phyloP scores from a whole-genome alignment of 2,329 filamentous ascomycete species.

The Aspergillaceae sp. region DNA sequence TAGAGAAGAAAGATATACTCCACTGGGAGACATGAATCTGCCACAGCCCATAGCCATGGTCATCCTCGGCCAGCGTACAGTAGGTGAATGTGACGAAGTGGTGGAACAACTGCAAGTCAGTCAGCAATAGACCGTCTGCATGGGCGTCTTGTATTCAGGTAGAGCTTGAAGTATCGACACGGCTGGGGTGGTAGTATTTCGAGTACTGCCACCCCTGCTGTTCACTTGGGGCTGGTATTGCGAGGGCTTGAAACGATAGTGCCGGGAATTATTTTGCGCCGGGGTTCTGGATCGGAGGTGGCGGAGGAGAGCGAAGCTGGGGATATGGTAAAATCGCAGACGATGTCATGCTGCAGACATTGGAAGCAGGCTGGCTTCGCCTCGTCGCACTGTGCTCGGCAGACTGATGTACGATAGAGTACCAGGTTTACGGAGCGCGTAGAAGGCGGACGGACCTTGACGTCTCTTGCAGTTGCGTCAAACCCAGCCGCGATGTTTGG shows the following conservation, averaged over 20 bases:
- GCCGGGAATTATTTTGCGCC: conserved; percentile 10
- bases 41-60: conserved; percentile 20
- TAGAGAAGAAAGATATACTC: conserved; percentile 22
- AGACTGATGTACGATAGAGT: too few relatives aligned
- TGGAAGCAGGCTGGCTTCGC: conserved; percentile 21
- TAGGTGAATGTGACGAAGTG: conserved; percentile 20
- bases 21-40: conserved; percentile 22
- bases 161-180: neutral
- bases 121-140: conserved; percentile 7
- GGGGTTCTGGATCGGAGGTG: conserved; percentile 1
- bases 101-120: conserved; percentile 25
- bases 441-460: conserved; percentile 23
- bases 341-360: conserved; percentile 19
- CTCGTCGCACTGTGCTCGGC: conserved; percentile 24
- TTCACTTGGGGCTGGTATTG: neutral
- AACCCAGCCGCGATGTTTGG: conserved; percentile 26
- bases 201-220: neutral
- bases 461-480: conserved; percentile 25
- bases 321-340: conserved; percentile 16
- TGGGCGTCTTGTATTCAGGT: neutral
- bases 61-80: conserved; percentile 15
- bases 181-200: neutral
- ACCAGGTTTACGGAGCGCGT: neutral
- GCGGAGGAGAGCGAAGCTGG: neutral
- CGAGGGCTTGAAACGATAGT: neutral